Conservation (phyloP, 1,284 basidiomycete genomes). For the Mycosarcoma mackinlayi region DNA sequence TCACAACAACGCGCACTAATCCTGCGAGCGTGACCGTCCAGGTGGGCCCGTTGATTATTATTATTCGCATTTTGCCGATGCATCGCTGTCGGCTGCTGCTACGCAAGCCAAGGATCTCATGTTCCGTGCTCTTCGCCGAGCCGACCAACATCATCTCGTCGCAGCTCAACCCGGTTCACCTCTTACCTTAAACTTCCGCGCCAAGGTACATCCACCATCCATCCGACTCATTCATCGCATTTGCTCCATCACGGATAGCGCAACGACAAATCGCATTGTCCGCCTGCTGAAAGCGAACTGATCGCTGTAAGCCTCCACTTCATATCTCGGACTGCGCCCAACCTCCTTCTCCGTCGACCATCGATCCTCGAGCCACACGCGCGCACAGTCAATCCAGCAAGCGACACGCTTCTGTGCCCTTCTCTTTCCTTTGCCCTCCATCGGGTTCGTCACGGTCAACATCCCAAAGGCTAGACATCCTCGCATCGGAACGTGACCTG, state of each 20-base stretch:
- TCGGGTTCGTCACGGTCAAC: not conserved
- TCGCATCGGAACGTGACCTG: not conserved
- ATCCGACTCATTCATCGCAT: not conserved
- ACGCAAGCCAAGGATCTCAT: not conserved
- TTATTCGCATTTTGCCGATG: constrained; percentile 4
- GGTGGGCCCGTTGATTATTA: too few relatives aligned
- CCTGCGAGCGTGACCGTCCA: too few relatives aligned
- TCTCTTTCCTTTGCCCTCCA: not conserved
- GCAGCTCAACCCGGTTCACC: not conserved
- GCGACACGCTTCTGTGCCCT: not conserved
- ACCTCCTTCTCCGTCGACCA: not conserved
- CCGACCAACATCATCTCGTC: not conserved
- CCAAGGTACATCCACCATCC: not conserved
- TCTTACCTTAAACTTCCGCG: not conserved
- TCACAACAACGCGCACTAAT: too few relatives aligned
- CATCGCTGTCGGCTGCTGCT: constrained; percentile 8
- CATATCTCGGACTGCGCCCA: not conserved
- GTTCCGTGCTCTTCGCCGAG: not conserved
- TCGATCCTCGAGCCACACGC: not conserved
- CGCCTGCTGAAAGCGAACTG: not conserved
- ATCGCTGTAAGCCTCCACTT: not conserved
- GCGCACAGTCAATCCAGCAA: not conserved
- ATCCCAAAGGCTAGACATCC: not conserved
- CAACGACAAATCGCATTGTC: not conserved
- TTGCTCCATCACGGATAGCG: not conserved